These are phyloP conservation scores for Neurospora sp. DNA, from an alignment of 495 filamentous ascomycete genomes.

Conservation along the genomic window DNA sequence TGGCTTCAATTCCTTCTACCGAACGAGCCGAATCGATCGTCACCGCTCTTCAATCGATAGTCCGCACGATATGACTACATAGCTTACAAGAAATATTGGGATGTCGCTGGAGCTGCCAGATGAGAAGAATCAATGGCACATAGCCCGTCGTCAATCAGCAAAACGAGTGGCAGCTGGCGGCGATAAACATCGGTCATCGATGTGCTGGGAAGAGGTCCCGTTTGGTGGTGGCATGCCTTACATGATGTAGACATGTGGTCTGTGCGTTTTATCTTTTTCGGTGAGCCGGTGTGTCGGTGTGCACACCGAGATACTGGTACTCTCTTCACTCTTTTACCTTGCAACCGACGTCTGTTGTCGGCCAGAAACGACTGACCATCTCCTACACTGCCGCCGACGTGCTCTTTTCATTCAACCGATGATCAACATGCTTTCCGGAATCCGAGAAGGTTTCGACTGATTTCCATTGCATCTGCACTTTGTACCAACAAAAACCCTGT, in stretches of 20 bases:
- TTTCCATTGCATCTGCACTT: not conserved
- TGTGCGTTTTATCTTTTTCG: not conserved
- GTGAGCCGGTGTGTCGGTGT: not conserved
- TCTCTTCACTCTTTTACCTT: not conserved
- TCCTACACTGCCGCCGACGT: not conserved
- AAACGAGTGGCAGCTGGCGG: not conserved
- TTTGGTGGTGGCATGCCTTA: not conserved
- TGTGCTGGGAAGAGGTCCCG: not conserved
- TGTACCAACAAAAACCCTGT: not conserved
- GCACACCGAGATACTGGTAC: not conserved
- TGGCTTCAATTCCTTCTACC: not conserved
- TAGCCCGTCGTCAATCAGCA: not conserved
- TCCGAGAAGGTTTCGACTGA: not conserved
- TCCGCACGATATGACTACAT: not conserved
- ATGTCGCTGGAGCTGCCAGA: not conserved
- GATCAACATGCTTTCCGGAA: not conserved
- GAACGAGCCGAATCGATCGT: not conserved
- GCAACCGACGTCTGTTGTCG: not conserved
- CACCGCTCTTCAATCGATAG: not conserved
- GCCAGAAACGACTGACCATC: not conserved
- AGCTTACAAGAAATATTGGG: not conserved
- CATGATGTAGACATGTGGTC: not conserved
- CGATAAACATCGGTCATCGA: not conserved
- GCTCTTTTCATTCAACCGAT: not conserved
- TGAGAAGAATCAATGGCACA: not conserved